These are phyloP conservation scores for Kwoniella sp. DNA, from an alignment of 768 basidiomycete genomes.

Conservation along the genomic window DNA sequence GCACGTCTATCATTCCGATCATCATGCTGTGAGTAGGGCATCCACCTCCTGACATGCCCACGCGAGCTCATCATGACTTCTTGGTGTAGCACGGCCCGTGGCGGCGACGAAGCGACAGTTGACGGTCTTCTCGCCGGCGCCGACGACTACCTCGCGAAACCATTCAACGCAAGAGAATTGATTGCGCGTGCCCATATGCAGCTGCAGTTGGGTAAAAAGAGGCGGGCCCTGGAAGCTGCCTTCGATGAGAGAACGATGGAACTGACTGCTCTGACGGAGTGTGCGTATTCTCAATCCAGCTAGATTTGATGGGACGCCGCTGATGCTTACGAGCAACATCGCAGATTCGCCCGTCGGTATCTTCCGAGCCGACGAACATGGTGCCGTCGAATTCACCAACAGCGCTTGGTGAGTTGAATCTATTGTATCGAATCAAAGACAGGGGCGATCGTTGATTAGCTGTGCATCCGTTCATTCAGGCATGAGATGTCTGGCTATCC, in stretches of 20 bases:
- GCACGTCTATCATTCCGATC: conserved; percentile 47
- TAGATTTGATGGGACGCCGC: too few relatives aligned
- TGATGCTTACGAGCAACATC: too few relatives aligned
- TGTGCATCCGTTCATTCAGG: conserved; percentile 4
- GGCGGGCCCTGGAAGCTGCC: conserved; percentile 41
- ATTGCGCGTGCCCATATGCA: conserved; percentile 51
- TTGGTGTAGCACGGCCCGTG: conserved; percentile 50
- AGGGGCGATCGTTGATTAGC: background rate
- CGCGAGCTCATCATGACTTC: conserved; percentile 1
- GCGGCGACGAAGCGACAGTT: conserved; percentile 55
- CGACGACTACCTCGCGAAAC: conserved; percentile 57
- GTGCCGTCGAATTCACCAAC: conserved; percentile 37
- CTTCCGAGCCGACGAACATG: conserved; percentile 39
- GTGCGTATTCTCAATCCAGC: conserved; percentile 27
- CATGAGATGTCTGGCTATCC: conserved; percentile 35
- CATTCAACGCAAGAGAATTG: conserved; percentile 55
- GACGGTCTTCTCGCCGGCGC: conserved; percentile 57
- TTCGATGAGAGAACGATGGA: conserved; percentile 50
- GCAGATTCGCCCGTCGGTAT: conserved; percentile 52
- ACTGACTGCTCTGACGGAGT: conserved; percentile 51
- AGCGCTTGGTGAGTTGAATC: conserved; percentile 36
- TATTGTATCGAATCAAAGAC: too few relatives aligned
- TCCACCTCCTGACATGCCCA: too few relatives aligned
- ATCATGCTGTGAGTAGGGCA: conserved; percentile 53
- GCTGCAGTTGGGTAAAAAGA: conserved; percentile 57